These are phyloP conservation scores for Ophiostoma novo-ulmi DNA, from an alignment of 2,329 filamentous ascomycete species.

Conservation along the genomic window DNA sequence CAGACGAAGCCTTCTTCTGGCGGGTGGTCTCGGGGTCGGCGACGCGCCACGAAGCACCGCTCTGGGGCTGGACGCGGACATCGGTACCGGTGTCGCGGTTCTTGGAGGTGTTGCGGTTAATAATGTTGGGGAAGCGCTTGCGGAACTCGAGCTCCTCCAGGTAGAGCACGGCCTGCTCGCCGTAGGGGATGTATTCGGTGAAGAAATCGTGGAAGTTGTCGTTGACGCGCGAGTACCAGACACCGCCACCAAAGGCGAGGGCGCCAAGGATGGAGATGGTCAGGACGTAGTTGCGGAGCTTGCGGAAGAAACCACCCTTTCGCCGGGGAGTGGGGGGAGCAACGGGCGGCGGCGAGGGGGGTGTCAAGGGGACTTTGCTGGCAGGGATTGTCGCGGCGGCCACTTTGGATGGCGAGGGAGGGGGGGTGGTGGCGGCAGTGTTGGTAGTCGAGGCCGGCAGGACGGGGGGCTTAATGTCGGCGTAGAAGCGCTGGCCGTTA, in stretches of 20 bases:
- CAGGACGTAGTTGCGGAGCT: conserved; percentile 71
- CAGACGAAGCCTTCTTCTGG: conserved; percentile 40
- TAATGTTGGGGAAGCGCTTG: conserved; percentile 64
- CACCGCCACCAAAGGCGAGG: conserved; percentile 77
- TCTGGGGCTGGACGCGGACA: conserved; percentile 78
- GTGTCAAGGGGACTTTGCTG: conserved; percentile 31
- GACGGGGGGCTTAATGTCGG: conserved; percentile 43
- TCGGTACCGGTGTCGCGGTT: conserved; percentile 57
- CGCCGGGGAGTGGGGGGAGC: conserved; percentile 40
- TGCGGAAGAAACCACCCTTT: conserved; percentile 62
- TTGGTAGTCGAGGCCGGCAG: conserved; percentile 46
- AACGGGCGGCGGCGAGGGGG: conserved; percentile 35
- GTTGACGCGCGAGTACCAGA: conserved; percentile 87
- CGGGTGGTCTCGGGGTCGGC: conserved; percentile 56
- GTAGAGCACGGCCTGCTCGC: conserved; percentile 90
- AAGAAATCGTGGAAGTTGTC: conserved; percentile 99
- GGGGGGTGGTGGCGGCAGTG: conserved; percentile 38
- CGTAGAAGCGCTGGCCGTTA: conserved; percentile 50
- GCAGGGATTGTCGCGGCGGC: conserved; percentile 38
- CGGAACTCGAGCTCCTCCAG: conserved; percentile 93
- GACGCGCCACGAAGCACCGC: conserved; percentile 76
- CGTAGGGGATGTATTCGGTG: conserved; percentile 91
- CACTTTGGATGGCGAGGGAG: conserved; percentile 34
- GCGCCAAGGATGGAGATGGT: conserved; percentile 71
- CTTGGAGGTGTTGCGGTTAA: conserved; percentile 43